A percentile compares a stretch with the other conserved stretches of the same genome.
phyloP scores from a whole-genome alignment of 1,139 yeast species.

The Geotrichum bryndzae region DNA sequence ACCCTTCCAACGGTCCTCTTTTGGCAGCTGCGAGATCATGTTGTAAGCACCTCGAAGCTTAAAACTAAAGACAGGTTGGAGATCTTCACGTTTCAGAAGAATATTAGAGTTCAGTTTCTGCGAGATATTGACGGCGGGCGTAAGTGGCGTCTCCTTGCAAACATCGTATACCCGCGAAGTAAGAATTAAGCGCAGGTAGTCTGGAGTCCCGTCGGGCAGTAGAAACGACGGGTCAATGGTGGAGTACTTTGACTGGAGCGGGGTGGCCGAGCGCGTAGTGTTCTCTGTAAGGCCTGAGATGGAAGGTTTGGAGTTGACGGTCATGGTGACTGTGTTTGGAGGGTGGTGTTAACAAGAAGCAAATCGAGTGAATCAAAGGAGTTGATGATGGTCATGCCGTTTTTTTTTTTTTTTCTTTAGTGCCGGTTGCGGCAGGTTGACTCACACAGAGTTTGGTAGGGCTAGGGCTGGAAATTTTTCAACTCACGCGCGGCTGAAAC shows the following conservation, averaged over 20 bases:
- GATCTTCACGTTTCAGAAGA: constrained; percentile 80
- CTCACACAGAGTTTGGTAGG: background rate
- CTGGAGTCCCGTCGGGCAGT: constrained; percentile 51
- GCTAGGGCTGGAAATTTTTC: background rate
- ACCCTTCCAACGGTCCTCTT: constrained; percentile 67
- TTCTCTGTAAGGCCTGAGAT: constrained; percentile 22
- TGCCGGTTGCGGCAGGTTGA: background rate
- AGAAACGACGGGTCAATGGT: constrained; percentile 24
- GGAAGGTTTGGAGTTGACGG: background rate
- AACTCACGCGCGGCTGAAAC: background rate
- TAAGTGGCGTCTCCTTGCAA: constrained; percentile 81
- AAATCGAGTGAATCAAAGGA: background rate
- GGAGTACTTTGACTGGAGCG: constrained; percentile 12
- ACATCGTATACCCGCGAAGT: constrained; percentile 94
- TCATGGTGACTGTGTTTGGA: background rate
- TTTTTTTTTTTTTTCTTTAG: background rate
- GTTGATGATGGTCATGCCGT: background rate
- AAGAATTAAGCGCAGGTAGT: constrained; percentile 79
- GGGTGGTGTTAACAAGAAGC: background rate
- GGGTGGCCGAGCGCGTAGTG: background rate
- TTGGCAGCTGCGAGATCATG: constrained; percentile 82
- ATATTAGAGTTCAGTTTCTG: constrained; percentile 69
- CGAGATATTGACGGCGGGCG: constrained; percentile 69
- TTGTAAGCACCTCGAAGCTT: constrained; percentile 96
- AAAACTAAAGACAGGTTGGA: constrained; percentile 91